Base-by-base conservation (phyloP, 768 basidiomycete species). In the Collybiopsis confluens region DNA sequence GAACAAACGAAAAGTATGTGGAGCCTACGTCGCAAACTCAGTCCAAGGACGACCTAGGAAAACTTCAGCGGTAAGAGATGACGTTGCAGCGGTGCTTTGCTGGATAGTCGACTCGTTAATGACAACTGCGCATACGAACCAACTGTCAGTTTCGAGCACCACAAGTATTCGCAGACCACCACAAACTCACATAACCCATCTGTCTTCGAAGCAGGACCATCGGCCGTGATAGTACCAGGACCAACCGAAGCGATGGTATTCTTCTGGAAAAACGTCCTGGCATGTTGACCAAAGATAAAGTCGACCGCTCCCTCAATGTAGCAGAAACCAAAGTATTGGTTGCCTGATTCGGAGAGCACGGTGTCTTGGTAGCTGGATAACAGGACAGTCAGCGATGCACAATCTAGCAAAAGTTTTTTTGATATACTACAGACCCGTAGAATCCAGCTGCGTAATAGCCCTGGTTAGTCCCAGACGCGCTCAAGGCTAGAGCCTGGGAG, bases 401-500 rank as follows among this genome's bases (percentile, higher is more conserved):
- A n/a, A n/a, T n/a, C n/a, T n/a, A n/a, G n/a, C n/a, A n/a, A n/a
- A n/a, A n/a, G n/a, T n/a, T n/a, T n/a, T n/a, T n/a, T n/a, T n/a
- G n/a, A n/a, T n/a, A n/a, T n/a, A n/a, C n/a, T 13, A 15, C 50
- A 13, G 18, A 61, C 60, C 60, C 52, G 28, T 61, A 66, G 54
- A 64, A 60, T 20, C 56, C 62, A 10, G 42, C 45, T 4, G 61
- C 67, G 45, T 68, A 68, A 28, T 64, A 66, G 1, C 62, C 67
- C 5, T 59, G 53, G 35, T 62, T 63, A 2, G 59, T 65, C 0
- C 67, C 67, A 33, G 64, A 64, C 9, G 64, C 59, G 38, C 63
- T 64, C 24, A 68, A 54, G 1, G 67, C 67, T 6, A 68, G 49
- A 2, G 65, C 67, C 38, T 68, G 65, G 5, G 64, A 63, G 1